Evolutionary conservation across 257 asterid species (phyloP), one percentile per base, ranked within the genome.

Genomic region (Osmanthus fragrans): DNA sequence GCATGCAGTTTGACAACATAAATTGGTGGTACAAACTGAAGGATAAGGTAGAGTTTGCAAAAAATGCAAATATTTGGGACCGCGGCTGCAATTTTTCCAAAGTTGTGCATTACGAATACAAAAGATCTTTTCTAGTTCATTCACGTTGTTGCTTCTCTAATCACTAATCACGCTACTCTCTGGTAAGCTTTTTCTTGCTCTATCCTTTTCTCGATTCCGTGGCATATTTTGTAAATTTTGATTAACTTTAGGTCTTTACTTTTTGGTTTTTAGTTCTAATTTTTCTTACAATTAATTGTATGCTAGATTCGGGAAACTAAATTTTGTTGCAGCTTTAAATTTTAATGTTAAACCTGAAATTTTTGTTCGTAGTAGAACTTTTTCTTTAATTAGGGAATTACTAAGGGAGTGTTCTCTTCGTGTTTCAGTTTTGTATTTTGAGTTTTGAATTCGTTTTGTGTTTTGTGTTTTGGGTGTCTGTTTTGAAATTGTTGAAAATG

Each of bases 91-190:
- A 25, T 25, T 25, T 25, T 25, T 25, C 27, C 27, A 25, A 25
- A 49, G 79, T 19, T 67, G 4, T 27, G 15, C 16, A 29, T n/a
- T 47, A 32, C 29, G 29, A 42, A 42, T 11, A 19, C 1, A 3
- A 21, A 13, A 12, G 36, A 13, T 42, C 18, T 56, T 80, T 32
- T 71, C 80, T 54, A 39, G 45, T 39, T 39, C 45, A 39, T 8
- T 9, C 13, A 39, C 12, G 45, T 13, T 39, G 13, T 13, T 63
- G 4, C 34, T 9, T 58, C 65, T 51, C 79, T 66, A 45, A 74
- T 78, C 73, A 23, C 42, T 71, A 79, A 27, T 78, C 75, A 9
- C 79, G 87, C 73, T 36, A 51, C 39, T 42, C 37, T 15, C 25
- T n/a, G n/a, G 32, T 58, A 58, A 21, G 66, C 65, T 58, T 21